Percentiles rank a stretch among this genome's conserved stretches.
Evolutionary conservation across 345 rosid genomes (phyloP).

Genomic region (Syzygium grande): DNA sequence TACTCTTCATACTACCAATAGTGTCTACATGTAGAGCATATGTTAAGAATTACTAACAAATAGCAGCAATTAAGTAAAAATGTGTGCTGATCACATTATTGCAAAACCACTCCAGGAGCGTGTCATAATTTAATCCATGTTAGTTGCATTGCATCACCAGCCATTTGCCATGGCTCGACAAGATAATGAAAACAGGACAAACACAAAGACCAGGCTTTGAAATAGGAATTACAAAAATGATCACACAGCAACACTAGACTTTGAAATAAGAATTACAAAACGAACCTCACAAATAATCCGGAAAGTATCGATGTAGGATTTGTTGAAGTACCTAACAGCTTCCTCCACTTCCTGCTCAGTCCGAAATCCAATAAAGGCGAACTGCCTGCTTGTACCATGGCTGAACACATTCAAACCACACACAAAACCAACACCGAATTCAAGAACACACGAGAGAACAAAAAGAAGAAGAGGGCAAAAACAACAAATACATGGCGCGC

Average conservation of each 20-base stretch:
- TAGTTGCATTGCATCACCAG: no score
- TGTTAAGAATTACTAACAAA: no score
- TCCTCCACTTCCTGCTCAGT: slow-evolving; percentile 63
- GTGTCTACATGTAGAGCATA: no score
- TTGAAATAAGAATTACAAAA: neutral
- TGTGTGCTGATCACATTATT: no score
- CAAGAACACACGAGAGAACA: neutral
- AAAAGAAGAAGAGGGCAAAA: neutral
- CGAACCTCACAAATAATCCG: slow-evolving; percentile 78
- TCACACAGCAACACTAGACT: neutral
- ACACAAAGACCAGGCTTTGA: no score
- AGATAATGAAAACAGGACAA: neutral
- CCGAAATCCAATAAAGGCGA: slow-evolving; percentile 85
- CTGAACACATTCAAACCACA: slow-evolving; percentile 16
- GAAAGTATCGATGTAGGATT: slow-evolving; percentile 59
- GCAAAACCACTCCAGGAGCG: no score
- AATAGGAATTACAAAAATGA: no score
- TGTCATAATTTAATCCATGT: no score
- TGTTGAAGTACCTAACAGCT: slow-evolving; percentile 79
- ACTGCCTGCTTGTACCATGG: slow-evolving; percentile 82
- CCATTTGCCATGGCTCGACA: neutral
- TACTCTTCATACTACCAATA: no score
- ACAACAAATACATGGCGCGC: no score
- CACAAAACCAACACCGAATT: no score
- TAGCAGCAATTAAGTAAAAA: no score